Base-by-base conservation (phyloP, 495 filamentous ascomycete genomes). In the Annulohypoxylon bovei region DNA sequence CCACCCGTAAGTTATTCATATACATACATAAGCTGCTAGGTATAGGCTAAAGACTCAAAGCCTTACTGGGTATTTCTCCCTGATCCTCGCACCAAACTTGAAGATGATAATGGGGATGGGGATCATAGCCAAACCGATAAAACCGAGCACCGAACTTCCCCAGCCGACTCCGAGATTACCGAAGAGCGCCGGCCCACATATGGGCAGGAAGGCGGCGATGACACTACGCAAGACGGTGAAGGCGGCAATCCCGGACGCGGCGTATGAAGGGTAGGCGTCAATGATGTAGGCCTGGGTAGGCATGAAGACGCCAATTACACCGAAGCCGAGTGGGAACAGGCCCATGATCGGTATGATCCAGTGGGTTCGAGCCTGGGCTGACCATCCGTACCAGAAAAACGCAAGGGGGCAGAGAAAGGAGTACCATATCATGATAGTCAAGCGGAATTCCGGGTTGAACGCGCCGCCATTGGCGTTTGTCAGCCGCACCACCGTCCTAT, bases 261-360 rank as follows among this genome's bases (percentile, higher is more conserved):
- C 86, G 71, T 88, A 89, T 18, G 82, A 57, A 0, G 77, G 75
- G 68, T 87, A 88, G 1, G 82, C 79, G 70, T 90, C 87, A 49
- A 90, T 84, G 20, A 88, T 79, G 52, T 90, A 90, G 0, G 84
- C 84, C 62, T 85, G 82, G 25, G 84, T 82, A 1, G 81, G 80
- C 52, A 85, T 78, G 44, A 85, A 85, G 18, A 84, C 77, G 11
- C 81, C 77, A 49, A 88, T 81, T 46, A 84, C 80, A 3, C 85
- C 86, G 32, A 85, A 77, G 11, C 84, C 82, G 50, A 86, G 84
- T 6, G 86, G 79, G 11, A 82, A 71, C 18, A 84, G 77, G 6
- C 77, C 85, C 22, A 90, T 77, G 37, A 87, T 84, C 5, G 87
- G 85, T 11, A 87, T 82, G 25, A 89, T 85, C 88, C 79, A 82